Conservation (phyloP, 331 rosid genomes). For the Spiraea crenata region DNA sequence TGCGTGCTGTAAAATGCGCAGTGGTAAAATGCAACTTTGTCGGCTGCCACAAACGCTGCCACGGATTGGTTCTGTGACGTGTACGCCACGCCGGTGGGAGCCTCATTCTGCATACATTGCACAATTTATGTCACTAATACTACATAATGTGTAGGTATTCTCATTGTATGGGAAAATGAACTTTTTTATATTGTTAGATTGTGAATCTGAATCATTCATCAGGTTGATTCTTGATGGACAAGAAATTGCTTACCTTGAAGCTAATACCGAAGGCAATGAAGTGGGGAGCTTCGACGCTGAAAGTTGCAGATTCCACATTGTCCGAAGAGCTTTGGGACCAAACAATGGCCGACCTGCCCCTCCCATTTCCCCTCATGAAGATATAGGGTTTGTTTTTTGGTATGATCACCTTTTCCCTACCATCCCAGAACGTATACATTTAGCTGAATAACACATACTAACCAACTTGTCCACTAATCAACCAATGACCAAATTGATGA, state of each 20-base stretch:
- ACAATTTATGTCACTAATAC: not conserved
- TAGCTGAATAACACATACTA: not conserved
- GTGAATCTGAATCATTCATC: no score
- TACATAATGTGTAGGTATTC: no score
- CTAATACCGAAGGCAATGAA: constrained; percentile 78
- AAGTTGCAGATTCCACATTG: constrained; percentile 69
- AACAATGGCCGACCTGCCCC: constrained; percentile 61
- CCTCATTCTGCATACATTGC: constrained; percentile 66
- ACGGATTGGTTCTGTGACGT: constrained; percentile 93
- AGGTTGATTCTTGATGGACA: no score
- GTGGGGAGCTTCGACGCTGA: constrained; percentile 51
- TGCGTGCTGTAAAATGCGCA: constrained; percentile 88
- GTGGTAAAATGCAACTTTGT: constrained; percentile 74
- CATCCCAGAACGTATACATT: not conserved
- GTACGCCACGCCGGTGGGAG: constrained; percentile 86
- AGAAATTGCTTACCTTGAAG: constrained; percentile 51
- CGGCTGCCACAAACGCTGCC: constrained; percentile 80
- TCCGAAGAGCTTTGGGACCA: constrained; percentile 73
- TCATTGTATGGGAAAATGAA: no score
- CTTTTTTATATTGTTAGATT: no score
- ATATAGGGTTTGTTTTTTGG: constrained; percentile 60
- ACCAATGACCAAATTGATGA: not conserved
- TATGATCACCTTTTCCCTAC: constrained; percentile 73
- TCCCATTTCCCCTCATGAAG: constrained; percentile 88
- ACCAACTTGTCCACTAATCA: not conserved